Evolutionary conservation across 2,329 filamentous ascomycete genomes (phyloP).

Genomic region (Monascus ruber): DNA sequence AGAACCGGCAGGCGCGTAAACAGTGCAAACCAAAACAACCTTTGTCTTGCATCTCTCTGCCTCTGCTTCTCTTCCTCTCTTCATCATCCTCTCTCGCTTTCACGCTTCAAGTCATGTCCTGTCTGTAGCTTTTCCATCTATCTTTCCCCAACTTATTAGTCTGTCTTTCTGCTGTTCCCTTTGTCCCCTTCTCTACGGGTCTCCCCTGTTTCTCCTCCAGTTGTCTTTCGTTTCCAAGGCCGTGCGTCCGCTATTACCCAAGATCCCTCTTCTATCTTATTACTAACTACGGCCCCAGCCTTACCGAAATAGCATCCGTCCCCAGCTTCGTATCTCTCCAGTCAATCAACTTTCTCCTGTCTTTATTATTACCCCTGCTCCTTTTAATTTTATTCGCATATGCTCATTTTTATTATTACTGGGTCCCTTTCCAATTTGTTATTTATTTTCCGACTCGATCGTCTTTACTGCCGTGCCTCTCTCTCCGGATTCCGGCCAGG

Average conservation of each 20-base stretch:
- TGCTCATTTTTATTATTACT: too few relatives aligned
- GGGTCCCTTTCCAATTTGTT: neutral
- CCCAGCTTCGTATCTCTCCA: slow-evolving; percentile 1
- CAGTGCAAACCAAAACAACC: slow-evolving; percentile 16
- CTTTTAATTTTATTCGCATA: too few relatives aligned
- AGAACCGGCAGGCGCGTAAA: slow-evolving; percentile 26
- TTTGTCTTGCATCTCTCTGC: slow-evolving; percentile 24
- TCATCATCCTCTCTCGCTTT: slow-evolving; percentile 1
- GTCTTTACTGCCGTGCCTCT: slow-evolving; percentile 2
- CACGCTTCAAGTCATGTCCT: neutral
- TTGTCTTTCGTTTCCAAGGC: neutral
- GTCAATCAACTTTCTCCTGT: neutral
- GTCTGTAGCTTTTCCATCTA: neutral
- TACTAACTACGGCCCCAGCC: slow-evolving; percentile 1
- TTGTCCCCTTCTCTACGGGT: neutral
- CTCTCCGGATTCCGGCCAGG: neutral
- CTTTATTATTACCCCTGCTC: too few relatives aligned
- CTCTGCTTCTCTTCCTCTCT: slow-evolving; percentile 6
- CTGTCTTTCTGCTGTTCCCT: neutral
- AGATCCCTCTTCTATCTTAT: slow-evolving; percentile 1
- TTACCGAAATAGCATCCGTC: neutral
- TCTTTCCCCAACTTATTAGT: neutral
- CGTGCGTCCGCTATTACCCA: neutral
- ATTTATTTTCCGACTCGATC: neutral
- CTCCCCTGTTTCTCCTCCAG: neutral